Evolutionary conservation across 73 alveolate species (phyloP).

Genomic region (Tetrahymena malaccensis): DNA sequence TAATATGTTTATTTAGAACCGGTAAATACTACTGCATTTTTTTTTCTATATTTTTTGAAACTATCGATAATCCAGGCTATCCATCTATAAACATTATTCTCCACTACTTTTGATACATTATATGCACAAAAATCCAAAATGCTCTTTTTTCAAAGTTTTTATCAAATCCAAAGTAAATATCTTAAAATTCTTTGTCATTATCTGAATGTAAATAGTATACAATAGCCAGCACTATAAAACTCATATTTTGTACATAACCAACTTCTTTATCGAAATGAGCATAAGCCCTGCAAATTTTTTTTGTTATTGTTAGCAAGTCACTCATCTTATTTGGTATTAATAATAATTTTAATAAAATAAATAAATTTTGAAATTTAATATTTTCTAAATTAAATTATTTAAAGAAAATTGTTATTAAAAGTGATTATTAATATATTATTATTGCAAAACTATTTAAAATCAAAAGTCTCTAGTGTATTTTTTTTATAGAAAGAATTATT

Average conservation of each 20-base stretch:
- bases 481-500: too few relatives aligned
- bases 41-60: neutral
- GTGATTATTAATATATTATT: too few relatives aligned
- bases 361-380: too few relatives aligned
- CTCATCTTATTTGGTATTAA: too few relatives aligned
- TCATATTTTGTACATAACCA: neutral
- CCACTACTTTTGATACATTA: neutral
- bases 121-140: neutral
- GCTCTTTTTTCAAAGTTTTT: neutral
- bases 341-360: too few relatives aligned
- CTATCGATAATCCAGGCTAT: neutral
- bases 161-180: neutral
- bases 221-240: neutral
- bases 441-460: too few relatives aligned
- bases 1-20: neutral
- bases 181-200: neutral
- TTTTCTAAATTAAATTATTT: too few relatives aligned
- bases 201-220: neutral
- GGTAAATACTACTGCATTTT: neutral
- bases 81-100: neutral
- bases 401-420: too few relatives aligned
- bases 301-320: neutral
- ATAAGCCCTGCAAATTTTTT: neutral
- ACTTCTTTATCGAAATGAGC: neutral
- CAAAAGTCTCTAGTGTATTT: too few relatives aligned